Percentiles rank a stretch among this genome's conserved stretches.
phyloP scores from a whole-genome alignment of 2,329 filamentous ascomycete genomes.

The Cercospora zeae-maydis region DNA sequence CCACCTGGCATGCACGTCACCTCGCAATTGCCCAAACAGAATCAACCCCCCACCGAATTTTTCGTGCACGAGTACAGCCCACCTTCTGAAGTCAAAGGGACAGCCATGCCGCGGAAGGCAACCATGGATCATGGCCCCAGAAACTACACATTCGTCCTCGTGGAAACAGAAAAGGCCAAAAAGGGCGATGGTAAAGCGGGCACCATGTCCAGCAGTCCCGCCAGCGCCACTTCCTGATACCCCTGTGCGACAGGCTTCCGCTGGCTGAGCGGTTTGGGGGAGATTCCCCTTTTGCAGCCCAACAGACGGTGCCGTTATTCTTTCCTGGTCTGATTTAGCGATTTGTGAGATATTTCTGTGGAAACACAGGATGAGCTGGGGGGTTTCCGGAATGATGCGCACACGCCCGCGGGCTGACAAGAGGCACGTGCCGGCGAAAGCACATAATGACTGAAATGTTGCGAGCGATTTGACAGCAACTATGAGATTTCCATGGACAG shows the following conservation, averaged over 20 bases:
- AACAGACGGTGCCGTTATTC: not conserved
- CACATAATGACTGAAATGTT: constrained; percentile 2
- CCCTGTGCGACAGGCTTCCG: not conserved
- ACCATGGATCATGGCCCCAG: constrained; percentile 38
- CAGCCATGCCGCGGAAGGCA: constrained; percentile 33
- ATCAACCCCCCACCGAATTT: constrained; percentile 35
- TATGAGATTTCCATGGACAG: constrained; percentile 1
- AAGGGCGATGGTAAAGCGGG: constrained; percentile 16
- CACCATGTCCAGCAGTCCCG: constrained; percentile 23
- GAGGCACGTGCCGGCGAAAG: not conserved
- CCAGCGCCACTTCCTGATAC: constrained; percentile 20
- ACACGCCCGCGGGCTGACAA: not conserved
- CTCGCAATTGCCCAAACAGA: constrained; percentile 32
- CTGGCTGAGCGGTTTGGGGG: not conserved
- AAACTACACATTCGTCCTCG: constrained; percentile 49
- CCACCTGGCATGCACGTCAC: constrained; percentile 23
- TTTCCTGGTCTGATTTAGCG: not conserved
- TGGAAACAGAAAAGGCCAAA: constrained; percentile 35
- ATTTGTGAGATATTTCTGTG: not conserved
- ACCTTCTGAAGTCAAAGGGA: constrained; percentile 40
- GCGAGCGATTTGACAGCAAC: not conserved
- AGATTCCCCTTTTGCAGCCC: not conserved
- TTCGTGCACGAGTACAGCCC: constrained; percentile 49
- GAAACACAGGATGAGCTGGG: not conserved
- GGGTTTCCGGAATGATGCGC: not conserved